These are phyloP conservation scores for Niveomyces coronatus DNA, from an alignment of 2,329 filamentous ascomycete genomes.

Conservation along the genomic window DNA sequence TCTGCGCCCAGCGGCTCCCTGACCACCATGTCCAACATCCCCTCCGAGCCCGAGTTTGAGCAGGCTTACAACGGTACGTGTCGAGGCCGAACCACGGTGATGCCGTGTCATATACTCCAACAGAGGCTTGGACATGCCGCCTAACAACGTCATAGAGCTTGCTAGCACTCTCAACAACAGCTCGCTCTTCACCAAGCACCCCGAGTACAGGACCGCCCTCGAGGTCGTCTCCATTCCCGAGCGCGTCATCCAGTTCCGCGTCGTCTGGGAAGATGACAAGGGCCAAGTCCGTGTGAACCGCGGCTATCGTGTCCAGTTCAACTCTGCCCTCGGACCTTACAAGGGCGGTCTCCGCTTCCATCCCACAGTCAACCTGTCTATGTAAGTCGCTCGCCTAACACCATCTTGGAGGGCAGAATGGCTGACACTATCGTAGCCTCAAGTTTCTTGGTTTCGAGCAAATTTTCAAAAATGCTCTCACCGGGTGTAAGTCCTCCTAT, in stretches of 20 bases:
- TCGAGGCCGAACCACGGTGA: too few relatives aligned
- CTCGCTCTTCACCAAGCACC: slow-evolving; percentile 85
- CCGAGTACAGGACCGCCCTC: slow-evolving; percentile 87
- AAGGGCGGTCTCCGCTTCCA: slow-evolving; percentile 96
- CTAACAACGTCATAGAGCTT: slow-evolving; percentile 72
- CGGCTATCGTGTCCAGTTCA: slow-evolving; percentile 96
- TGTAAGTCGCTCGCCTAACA: slow-evolving; percentile 31
- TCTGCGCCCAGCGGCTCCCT: slow-evolving; percentile 6
- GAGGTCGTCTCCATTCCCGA: slow-evolving; percentile 83
- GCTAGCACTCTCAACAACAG: slow-evolving; percentile 90
- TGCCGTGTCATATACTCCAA: background rate
- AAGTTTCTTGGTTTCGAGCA: slow-evolving; percentile 99
- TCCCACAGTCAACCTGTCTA: slow-evolving; percentile 70
- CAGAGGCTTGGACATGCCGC: slow-evolving; percentile 6
- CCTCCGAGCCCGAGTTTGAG: slow-evolving; percentile 91
- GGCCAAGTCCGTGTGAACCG: slow-evolving; percentile 84
- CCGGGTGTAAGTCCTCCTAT: slow-evolving; percentile 59
- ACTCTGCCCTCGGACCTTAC: slow-evolving; percentile 93
- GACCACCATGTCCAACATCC: slow-evolving; percentile 64
- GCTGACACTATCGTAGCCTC: slow-evolving; percentile 46
- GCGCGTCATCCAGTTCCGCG: slow-evolving; percentile 93
- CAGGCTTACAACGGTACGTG: slow-evolving; percentile 89
- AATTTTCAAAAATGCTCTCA: slow-evolving; percentile 99
- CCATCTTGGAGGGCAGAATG: too few relatives aligned
- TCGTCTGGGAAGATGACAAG: slow-evolving; percentile 93